Conservation (phyloP, 164 flowering plant genomes). For the Akebia trifoliata region DNA sequence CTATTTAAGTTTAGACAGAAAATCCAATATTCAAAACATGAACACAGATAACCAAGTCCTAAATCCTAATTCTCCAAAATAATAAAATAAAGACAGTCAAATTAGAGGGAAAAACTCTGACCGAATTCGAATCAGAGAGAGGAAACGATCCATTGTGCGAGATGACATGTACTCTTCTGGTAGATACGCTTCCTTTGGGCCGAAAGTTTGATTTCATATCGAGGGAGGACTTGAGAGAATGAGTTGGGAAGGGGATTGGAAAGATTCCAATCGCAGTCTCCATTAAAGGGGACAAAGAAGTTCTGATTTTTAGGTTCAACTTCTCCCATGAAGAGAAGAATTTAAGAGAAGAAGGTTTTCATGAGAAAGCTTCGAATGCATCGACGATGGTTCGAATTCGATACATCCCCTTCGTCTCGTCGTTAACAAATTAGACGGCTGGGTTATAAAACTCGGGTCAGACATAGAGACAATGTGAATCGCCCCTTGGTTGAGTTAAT, state of each 20-base stretch:
- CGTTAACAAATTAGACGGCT: no score
- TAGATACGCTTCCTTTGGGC: conserved; percentile 14
- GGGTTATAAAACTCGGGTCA: no score
- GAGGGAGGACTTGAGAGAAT: conserved; percentile 7
- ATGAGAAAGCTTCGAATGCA: no score
- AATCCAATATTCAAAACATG: background rate
- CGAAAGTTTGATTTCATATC: conserved; percentile 16
- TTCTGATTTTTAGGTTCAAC: no score
- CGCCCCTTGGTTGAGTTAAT: no score
- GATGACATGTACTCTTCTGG: conserved; percentile 13
- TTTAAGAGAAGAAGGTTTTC: no score
- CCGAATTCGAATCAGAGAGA: conserved; percentile 25
- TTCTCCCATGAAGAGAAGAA: no score
- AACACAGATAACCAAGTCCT: background rate
- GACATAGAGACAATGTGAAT: no score
- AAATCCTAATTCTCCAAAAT: background rate
- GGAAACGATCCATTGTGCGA: conserved; percentile 26
- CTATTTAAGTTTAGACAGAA: background rate
- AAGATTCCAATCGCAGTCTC: conserved; percentile 9
- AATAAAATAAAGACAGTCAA: background rate
- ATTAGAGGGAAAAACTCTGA: conserved; percentile 12
- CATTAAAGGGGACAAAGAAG: conserved; percentile 2
- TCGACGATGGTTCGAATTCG: no score
- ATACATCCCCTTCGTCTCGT: no score
- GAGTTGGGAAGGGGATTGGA: conserved; percentile 3